Percentiles rank a stretch among this genome's conserved stretches.
Evolutionary conservation across 768 basidiomycete species (phyloP).

Genomic region (Pleurotus giganteus): DNA sequence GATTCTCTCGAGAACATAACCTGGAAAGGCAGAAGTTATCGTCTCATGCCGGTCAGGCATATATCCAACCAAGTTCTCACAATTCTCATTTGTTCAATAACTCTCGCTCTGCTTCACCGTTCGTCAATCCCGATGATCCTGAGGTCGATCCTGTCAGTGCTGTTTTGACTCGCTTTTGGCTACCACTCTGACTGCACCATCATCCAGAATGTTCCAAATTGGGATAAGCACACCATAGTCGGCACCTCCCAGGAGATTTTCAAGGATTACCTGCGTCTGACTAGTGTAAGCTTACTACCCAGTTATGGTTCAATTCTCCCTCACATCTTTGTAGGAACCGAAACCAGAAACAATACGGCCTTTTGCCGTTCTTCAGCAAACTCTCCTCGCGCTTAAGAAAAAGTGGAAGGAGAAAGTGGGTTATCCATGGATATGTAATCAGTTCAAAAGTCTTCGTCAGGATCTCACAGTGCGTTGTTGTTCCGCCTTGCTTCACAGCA

Average conservation of each 20-base stretch:
- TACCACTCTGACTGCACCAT: conserved; percentile 1
- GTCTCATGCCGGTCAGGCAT: conserved; percentile 31
- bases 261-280: conserved; percentile 94
- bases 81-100: conserved; percentile 54
- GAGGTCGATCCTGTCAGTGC: conserved; percentile 67
- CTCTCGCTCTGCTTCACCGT: conserved; percentile 51
- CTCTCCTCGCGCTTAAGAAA: conserved; percentile 80
- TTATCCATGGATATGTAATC: conserved; percentile 94
- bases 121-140: conserved; percentile 57
- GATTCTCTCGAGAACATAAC: conserved; percentile 90
- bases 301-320: background rate
- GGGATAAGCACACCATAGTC: conserved; percentile 95
- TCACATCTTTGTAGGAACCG: conserved; percentile 67
- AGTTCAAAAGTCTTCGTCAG: conserved; percentile 96
- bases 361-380: conserved; percentile 77
- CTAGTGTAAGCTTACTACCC: conserved; percentile 55
- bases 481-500: conserved; percentile 13
- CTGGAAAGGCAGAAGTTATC: conserved; percentile 68
- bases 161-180: background rate
- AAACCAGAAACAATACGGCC: conserved; percentile 94
- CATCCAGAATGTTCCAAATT: conserved; percentile 87
- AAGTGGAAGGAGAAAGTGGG: conserved; percentile 78
- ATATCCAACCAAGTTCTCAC: conserved; percentile 45
- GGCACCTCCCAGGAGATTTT: conserved; percentile 88
- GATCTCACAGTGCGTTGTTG: conserved; percentile 84